A percentile compares a stretch with the other conserved stretches of the same genome.
Conservation (phyloP, 345 rosid species). For the Geranium rotundifolium region DNA sequence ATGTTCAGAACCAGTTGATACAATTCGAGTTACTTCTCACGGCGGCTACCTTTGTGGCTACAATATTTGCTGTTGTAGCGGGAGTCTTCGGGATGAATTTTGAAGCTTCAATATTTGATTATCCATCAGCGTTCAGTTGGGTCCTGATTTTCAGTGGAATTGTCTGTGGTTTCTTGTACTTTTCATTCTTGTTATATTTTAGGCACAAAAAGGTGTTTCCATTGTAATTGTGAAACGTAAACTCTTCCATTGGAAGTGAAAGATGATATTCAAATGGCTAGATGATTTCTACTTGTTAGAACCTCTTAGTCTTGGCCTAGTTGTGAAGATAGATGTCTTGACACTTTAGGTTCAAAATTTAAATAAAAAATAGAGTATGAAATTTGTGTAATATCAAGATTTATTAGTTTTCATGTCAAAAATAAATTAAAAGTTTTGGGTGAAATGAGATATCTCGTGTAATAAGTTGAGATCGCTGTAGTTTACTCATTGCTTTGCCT, state of each 20-base stretch:
- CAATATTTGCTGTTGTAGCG: slow-evolving; percentile 71
- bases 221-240: slow-evolving; percentile 19
- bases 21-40: slow-evolving; percentile 92
- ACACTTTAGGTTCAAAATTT: no score
- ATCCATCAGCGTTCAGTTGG: slow-evolving; percentile 57
- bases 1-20: slow-evolving; percentile 86
- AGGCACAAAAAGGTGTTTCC: slow-evolving; percentile 81
- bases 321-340: no score
- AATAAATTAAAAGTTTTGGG: no score
- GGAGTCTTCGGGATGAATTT: slow-evolving; percentile 93
- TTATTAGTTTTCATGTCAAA: no score
- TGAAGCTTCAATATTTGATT: slow-evolving; percentile 48
- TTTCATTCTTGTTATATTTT: slow-evolving; percentile 58
- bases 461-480: no score
- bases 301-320: neutral
- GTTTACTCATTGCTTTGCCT: no score
- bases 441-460: no score
- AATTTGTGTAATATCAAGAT: no score
- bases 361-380: no score
- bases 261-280: neutral
- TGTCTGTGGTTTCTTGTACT: slow-evolving; percentile 43
- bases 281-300: neutral
- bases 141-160: slow-evolving; percentile 57
- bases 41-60: slow-evolving; percentile 81
- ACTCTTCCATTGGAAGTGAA: neutral